Evolutionary conservation across 352 stramenopile species (phyloP), one percentile per base, ranked within the genome.

Genomic region (Globisporangium okanoganense): DNA sequence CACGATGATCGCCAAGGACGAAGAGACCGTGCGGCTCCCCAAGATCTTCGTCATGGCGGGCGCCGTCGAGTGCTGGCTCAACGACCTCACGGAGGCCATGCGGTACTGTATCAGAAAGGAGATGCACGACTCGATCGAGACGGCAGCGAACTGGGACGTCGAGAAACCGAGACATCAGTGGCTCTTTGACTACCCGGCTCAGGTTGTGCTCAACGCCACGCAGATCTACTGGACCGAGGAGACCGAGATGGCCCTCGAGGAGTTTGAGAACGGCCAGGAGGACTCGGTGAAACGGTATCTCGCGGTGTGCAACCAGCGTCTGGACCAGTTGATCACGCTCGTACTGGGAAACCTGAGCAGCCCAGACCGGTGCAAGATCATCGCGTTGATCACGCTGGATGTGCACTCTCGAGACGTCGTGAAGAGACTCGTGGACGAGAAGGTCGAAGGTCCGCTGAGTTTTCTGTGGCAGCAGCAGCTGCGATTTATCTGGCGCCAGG

Each of bases 211-310:
- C 9, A 94, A 92, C 54, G 82, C 83, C 2, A 94, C 87, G 41
- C 86, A 94, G 56, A 95, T 96, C 40, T 98, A 98, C 67, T 99
- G 96, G 96, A 98, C 95, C 0, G 95, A 99, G 62, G 94, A 98
- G 74, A 98, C 96, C 1, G 94, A 98, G 63, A 82, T 96, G 61
- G 85, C 85, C 2, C 62, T 96, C 3, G 85, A 95, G 60, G 87
- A 96, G 65, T 94, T 90, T 55, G 87, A 94, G 60, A 95, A 94
- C 47, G 87, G 87, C 3, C 84, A 93, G 44, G 87, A 95, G 71
- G 86, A 96, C 62, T 88, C 84, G 2, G 84, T 96, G 16, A 95
- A 93, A 58, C 74, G 87, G 25, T 95, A 95, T 57, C 54, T 95
- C 41, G 66, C 72, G 0, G 72, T 91, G 20, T 96, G 83, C 55